Percentiles rank a stretch among this genome's conserved stretches.
Conservation (phyloP, 768 basidiomycete genomes). For the Mycena crocata region DNA sequence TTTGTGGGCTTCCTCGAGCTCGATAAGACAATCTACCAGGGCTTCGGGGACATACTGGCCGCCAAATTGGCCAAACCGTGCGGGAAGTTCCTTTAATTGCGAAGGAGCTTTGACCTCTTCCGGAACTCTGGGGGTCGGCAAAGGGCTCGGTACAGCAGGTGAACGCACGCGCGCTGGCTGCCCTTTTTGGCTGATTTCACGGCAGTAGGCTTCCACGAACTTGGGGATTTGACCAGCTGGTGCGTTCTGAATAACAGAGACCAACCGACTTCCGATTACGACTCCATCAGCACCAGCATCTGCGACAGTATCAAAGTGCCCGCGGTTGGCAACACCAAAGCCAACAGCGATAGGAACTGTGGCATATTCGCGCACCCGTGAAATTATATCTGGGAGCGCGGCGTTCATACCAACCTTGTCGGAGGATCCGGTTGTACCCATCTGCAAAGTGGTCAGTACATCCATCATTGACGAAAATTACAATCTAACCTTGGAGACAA, state of each 20-base stretch:
- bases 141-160: slow-evolving; percentile 40
- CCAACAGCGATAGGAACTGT: slow-evolving; percentile 92
- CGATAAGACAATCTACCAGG: slow-evolving; percentile 90
- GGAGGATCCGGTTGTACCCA: slow-evolving; percentile 98
- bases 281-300: slow-evolving; percentile 95
- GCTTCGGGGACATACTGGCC: slow-evolving; percentile 98
- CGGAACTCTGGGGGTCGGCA: slow-evolving; percentile 45
- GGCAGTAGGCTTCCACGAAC: slow-evolving; percentile 79
- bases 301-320: slow-evolving; percentile 88
- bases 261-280: slow-evolving; percentile 91
- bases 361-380: slow-evolving; percentile 83
- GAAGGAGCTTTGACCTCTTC: slow-evolving; percentile 44
- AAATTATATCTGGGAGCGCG: slow-evolving; percentile 85
- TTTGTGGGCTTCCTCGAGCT: slow-evolving; percentile 93
- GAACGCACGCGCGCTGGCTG: slow-evolving; percentile 51
- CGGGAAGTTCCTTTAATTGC: slow-evolving; percentile 67
- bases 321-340: slow-evolving; percentile 92
- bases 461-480: slow-evolving; percentile 15
- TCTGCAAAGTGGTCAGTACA: slow-evolving; percentile 53
- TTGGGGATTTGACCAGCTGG: slow-evolving; percentile 58
- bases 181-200: slow-evolving; percentile 67
- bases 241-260: slow-evolving; percentile 80
- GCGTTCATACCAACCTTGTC: slow-evolving; percentile 75
- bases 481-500: slow-evolving; percentile 88
- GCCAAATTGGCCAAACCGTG: slow-evolving; percentile 94